phyloP scores from a whole-genome alignment of 2,329 filamentous ascomycete genomes.

The Pseudocercospora cruenta region DNA sequence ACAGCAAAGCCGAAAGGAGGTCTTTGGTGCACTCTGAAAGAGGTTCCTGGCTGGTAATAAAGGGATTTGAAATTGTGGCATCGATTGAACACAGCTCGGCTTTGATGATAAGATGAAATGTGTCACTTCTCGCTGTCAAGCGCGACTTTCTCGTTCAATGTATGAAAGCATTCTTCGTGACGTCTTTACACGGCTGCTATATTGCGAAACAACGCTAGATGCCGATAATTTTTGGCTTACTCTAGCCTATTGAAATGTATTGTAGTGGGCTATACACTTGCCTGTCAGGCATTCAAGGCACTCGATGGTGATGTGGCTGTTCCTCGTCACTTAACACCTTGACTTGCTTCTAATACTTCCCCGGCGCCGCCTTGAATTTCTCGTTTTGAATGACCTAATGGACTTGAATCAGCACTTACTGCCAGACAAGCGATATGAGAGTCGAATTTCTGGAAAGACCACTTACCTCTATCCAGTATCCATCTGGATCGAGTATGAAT shows the following conservation, averaged over 20 bases:
- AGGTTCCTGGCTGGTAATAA: constrained; percentile 67
- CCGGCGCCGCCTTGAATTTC: constrained; percentile 26
- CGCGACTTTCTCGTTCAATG: no score
- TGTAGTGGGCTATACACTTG: not conserved
- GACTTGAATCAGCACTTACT: constrained; percentile 16
- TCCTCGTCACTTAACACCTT: not conserved
- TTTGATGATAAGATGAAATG: not conserved
- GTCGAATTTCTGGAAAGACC: not conserved
- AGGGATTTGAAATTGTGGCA: not conserved
- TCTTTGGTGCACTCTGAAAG: constrained; percentile 68
- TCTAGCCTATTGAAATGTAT: not conserved
- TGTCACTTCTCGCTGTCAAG: no score
- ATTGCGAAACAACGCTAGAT: not conserved
- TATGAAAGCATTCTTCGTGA: not conserved
- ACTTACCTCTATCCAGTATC: constrained; percentile 19
- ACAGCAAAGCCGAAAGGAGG: constrained; percentile 75
- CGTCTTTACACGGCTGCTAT: not conserved
- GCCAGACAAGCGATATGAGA: not conserved
- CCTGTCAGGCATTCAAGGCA: not conserved
- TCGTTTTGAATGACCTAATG: constrained; percentile 28
- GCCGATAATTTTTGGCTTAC: not conserved
- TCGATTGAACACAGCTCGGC: not conserved
- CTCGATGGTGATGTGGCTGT: not conserved
- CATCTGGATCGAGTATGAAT: constrained; percentile 68
- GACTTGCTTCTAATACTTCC: constrained; percentile 17